phyloP scores from a whole-genome alignment of 2,329 filamentous ascomycete genomes.

The Claviceps sorghi region DNA sequence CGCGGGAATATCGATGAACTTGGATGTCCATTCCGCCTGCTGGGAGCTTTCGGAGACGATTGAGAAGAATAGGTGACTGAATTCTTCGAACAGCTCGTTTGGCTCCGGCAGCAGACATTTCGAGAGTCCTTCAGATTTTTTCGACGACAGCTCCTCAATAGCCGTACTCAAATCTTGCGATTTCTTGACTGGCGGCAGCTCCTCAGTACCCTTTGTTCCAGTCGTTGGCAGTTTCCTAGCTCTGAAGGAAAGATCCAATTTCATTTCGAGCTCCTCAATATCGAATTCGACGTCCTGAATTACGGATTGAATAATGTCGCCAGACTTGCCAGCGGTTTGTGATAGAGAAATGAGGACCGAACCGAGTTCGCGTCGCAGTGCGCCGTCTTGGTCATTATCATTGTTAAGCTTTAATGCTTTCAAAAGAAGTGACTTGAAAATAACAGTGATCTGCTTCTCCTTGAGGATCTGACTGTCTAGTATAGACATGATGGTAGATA shows the following conservation, averaged over 20 bases:
- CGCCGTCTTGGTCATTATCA: conserved; percentile 36
- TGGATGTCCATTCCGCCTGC: conserved; percentile 24
- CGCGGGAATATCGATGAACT: conserved; percentile 40
- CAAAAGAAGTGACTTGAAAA: conserved; percentile 50
- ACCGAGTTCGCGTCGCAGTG: conserved; percentile 48
- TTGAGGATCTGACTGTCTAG: conserved; percentile 45
- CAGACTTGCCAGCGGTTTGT: conserved; percentile 41
- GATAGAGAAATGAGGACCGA: conserved; percentile 52
- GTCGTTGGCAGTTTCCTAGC: conserved; percentile 36
- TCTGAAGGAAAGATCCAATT: conserved; percentile 55
- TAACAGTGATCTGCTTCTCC: conserved; percentile 46
- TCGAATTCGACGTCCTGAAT: conserved; percentile 56
- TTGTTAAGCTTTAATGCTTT: conserved; percentile 44
- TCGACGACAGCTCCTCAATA: conserved; percentile 23
- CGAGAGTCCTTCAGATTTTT: conserved; percentile 22
- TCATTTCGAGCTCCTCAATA: conserved; percentile 60
- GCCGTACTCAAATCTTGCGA: conserved; percentile 25
- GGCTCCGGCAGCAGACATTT: conserved; percentile 39
- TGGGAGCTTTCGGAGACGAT: conserved; percentile 32
- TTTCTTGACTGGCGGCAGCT: conserved; percentile 12
- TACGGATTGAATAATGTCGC: conserved; percentile 50
- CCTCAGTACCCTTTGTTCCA: conserved; percentile 29
- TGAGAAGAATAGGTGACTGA: conserved; percentile 43
- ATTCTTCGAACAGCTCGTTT: conserved; percentile 39
- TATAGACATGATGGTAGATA: conserved; percentile 46